Evolutionary conservation across 1,139 yeast species (phyloP).

Genomic region (Blastobotrys ciferrii): DNA sequence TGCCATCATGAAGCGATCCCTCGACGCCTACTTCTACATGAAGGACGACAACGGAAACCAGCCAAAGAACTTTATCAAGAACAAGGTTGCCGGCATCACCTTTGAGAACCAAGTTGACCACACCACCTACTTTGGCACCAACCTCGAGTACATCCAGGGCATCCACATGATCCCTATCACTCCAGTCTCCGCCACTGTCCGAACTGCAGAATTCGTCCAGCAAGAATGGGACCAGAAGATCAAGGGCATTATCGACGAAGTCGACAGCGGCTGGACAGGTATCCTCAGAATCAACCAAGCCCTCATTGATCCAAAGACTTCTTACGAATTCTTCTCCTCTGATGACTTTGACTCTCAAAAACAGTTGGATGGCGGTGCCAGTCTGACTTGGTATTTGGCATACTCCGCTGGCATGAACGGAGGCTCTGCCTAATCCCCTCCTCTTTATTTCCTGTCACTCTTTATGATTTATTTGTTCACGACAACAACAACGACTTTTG

Average conservation of each 20-base stretch:
- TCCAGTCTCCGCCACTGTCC: constrained; percentile 74
- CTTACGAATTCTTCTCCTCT: constrained; percentile 68
- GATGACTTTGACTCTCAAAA: constrained; percentile 43
- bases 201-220: constrained; percentile 64
- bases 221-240: constrained; percentile 76
- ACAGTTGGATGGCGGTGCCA: constrained; percentile 83
- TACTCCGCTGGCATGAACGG: constrained; percentile 53
- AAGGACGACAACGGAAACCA: constrained; percentile 55
- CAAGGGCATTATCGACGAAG: constrained; percentile 48
- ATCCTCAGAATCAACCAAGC: constrained; percentile 78
- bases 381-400: constrained; percentile 85
- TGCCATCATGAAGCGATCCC: constrained; percentile 58
- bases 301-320: constrained; percentile 59
- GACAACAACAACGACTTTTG: neutral
- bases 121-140: constrained; percentile 83
- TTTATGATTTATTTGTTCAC: neutral
- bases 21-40: constrained; percentile 62
- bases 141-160: constrained; percentile 83
- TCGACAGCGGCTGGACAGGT: constrained; percentile 87
- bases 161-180: constrained; percentile 93
- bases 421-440: constrained; percentile 3
- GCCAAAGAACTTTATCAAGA: constrained; percentile 55
- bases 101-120: constrained; percentile 89
- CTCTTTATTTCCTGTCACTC: neutral
- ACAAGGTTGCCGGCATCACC: constrained; percentile 70